Conservation (phyloP, 2,329 filamentous ascomycete genomes). For the Furcasterigmium furcatum region DNA sequence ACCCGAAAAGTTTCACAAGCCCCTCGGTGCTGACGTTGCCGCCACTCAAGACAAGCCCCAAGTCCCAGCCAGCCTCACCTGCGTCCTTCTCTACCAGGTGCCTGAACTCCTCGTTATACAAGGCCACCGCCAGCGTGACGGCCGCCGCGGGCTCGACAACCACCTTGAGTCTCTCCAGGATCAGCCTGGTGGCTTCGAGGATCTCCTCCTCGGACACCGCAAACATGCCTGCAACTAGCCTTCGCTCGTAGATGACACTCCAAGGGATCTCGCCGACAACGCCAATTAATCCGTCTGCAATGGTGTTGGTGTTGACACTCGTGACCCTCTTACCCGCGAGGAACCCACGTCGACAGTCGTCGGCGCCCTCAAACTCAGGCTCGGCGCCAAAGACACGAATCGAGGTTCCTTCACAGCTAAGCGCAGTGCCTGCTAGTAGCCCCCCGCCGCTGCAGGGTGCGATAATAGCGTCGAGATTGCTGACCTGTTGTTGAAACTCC, state of each 20-base stretch:
- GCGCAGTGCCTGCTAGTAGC: conserved; percentile 70
- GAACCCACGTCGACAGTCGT: conserved; percentile 69
- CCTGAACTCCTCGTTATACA: conserved; percentile 79
- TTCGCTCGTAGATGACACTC: conserved; percentile 64
- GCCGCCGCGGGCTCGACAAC: conserved; percentile 77
- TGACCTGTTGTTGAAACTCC: conserved; percentile 68
- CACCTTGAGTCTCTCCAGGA: conserved; percentile 77
- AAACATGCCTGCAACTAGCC: conserved; percentile 61
- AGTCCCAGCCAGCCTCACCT: conserved; percentile 64
- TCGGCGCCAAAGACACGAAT: conserved; percentile 76
- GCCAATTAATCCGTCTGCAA: conserved; percentile 77
- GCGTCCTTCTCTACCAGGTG: conserved; percentile 59
- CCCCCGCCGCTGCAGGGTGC: conserved; percentile 77
- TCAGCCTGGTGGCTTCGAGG: conserved; percentile 62
- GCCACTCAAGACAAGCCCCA: conserved; percentile 46
- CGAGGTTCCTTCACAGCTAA: conserved; percentile 61
- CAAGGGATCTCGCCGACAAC: conserved; percentile 70
- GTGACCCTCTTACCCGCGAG: conserved; percentile 56
- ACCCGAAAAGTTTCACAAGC: conserved; percentile 38
- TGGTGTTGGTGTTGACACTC: conserved; percentile 65
- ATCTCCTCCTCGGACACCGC: conserved; percentile 70
- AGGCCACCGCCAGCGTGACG: conserved; percentile 68
- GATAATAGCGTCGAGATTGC: conserved; percentile 60
- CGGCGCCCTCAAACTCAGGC: conserved; percentile 69
- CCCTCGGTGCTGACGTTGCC: conserved; percentile 46